Percentiles rank a stretch among this genome's conserved stretches.
Evolutionary conservation across 2,329 filamentous ascomycete genomes (phyloP).

Genomic region (Alternaria triticimaculans): DNA sequence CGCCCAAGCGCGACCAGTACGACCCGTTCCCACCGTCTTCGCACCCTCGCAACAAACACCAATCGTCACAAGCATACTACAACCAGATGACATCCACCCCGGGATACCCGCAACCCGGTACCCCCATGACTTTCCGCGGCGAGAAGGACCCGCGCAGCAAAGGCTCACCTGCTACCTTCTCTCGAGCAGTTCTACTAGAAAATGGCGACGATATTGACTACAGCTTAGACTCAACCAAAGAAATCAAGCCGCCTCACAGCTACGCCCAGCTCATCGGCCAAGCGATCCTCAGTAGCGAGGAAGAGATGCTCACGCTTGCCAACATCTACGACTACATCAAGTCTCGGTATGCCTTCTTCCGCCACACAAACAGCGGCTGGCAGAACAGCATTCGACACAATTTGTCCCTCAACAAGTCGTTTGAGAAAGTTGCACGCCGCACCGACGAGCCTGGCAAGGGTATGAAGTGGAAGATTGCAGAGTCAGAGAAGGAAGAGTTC

Average conservation of each 20-base stretch:
- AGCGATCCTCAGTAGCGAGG: conserved; percentile 84
- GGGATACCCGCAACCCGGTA: conserved; percentile 42
- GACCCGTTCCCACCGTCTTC: conserved; percentile 48
- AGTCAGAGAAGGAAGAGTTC: conserved; percentile 86
- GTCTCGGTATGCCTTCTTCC: conserved; percentile 90
- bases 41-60: conserved; percentile 40
- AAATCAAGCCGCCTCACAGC: conserved; percentile 94
- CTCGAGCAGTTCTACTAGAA: conserved; percentile 60
- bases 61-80: conserved; percentile 39
- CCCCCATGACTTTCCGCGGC: conserved; percentile 46
- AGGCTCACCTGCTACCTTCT: conserved; percentile 56
- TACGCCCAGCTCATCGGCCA: conserved; percentile 98
- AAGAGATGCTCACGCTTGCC: conserved; percentile 87
- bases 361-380: conserved; percentile 86
- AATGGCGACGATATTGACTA: conserved; percentile 71
- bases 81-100: conserved; percentile 47
- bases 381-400: conserved; percentile 99
- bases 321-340: conserved; percentile 96
- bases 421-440: conserved; percentile 88
- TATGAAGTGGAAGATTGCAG: conserved; percentile 97
- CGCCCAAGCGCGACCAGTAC: conserved; percentile 47
- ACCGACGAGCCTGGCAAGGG: conserved; percentile 97
- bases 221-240: conserved; percentile 81
- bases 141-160: conserved; percentile 47
- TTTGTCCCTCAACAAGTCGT: conserved; percentile 90